These are phyloP conservation scores for Flaveria sonorensis DNA, from an alignment of 129 eudicot species.

Conservation along the genomic window DNA sequence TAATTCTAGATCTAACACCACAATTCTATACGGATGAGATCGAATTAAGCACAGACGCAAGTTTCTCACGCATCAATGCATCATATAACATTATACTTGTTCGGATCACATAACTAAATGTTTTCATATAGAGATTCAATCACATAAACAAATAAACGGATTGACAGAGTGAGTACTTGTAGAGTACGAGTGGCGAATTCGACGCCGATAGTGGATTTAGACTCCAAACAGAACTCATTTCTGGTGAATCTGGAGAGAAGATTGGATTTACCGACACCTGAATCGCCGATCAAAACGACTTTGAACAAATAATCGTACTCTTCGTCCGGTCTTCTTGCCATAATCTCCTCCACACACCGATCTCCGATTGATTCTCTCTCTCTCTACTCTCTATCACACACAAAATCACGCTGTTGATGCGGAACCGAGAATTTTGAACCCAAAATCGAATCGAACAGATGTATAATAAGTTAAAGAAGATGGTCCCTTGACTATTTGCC, in stretches of 20 bases:
- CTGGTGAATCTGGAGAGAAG: slow-evolving; percentile 85
- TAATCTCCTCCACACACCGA: slow-evolving; percentile 26
- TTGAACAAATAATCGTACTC: slow-evolving; percentile 94
- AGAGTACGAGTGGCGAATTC: slow-evolving; percentile 97
- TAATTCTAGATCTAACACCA: slow-evolving; percentile 24
- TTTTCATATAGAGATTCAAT: slow-evolving; percentile 11
- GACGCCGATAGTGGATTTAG: slow-evolving; percentile 96
- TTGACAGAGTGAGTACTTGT: slow-evolving; percentile 46
- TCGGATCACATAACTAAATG: background rate
- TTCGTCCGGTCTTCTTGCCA: slow-evolving; percentile 90
- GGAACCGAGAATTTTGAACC: slow-evolving; percentile 25
- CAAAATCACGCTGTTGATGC: slow-evolving; percentile 25
- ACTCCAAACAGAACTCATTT: slow-evolving; percentile 85
- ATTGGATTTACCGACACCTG: slow-evolving; percentile 87
- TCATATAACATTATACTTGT: background rate
- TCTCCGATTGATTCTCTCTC: slow-evolving; percentile 32
- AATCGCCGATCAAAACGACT: slow-evolving; percentile 84
- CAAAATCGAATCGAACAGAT: slow-evolving; percentile 28
- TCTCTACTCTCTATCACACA: slow-evolving; percentile 8
- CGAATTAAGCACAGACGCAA: background rate
- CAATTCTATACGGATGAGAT: background rate
- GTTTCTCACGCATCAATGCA: background rate
- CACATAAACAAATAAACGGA: background rate
- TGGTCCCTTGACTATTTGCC: slow-evolving; percentile 12
- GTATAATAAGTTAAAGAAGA: background rate